A percentile compares a stretch with the other conserved stretches of the same genome.
These are phyloP conservation scores for Diatrype stigma DNA, from an alignment of 2,329 filamentous ascomycete genomes.

Conservation along the genomic window DNA sequence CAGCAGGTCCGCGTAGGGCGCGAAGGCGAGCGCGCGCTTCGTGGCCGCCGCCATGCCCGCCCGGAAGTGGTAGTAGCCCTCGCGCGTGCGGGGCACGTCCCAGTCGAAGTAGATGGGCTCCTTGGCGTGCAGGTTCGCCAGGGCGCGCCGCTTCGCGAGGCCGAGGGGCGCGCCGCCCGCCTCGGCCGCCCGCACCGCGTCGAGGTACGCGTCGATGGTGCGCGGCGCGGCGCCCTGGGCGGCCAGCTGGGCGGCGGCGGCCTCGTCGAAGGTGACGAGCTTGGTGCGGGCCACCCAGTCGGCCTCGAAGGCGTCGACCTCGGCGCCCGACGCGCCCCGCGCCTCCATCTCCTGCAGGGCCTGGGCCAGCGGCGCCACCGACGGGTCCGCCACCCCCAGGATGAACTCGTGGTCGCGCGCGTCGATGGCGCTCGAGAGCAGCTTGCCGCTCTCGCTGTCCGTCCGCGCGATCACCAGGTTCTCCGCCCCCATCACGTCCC, in stretches of 20 bases:
- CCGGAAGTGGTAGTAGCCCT: constrained; percentile 89
- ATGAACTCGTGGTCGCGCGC: constrained; percentile 97
- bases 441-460: constrained; percentile 88
- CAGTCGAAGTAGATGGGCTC: constrained; percentile 77
- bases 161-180: constrained; percentile 66
- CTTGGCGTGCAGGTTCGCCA: constrained; percentile 65
- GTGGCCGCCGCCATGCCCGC: constrained; percentile 82
- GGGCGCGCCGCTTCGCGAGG: constrained; percentile 68
- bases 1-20: constrained; percentile 86
- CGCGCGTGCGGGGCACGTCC: constrained; percentile 87
- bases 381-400: constrained; percentile 71
- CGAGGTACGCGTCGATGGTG: constrained; percentile 65
- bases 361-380: constrained; percentile 79
- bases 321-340: constrained; percentile 67
- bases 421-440: constrained; percentile 88
- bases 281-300: constrained; percentile 83
- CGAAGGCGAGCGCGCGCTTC: constrained; percentile 88
- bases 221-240: constrained; percentile 59
- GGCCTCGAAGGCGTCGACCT: constrained; percentile 84
- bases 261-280: constrained; percentile 89
- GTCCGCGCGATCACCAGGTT: constrained; percentile 93
- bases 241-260: constrained; percentile 70
- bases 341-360: constrained; percentile 87
- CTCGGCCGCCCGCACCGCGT: constrained; percentile 53
- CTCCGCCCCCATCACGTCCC: constrained; percentile 96